Evolutionary conservation across 2,329 filamentous ascomycete species (phyloP).

Genomic region (Colletotrichum sp.): DNA sequence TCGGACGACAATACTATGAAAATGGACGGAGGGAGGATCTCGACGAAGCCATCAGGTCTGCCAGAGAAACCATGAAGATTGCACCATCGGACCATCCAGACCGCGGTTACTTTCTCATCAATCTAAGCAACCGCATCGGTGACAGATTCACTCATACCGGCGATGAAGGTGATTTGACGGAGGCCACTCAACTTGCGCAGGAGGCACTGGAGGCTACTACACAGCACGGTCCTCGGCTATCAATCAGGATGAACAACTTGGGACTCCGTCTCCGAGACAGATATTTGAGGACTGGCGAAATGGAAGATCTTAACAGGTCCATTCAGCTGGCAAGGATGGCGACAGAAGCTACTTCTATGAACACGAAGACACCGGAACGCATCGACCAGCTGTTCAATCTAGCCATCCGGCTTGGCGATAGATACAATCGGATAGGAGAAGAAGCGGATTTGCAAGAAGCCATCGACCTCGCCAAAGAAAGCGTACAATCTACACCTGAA

Average conservation of each 20-base stretch:
- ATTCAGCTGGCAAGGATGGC: not conserved
- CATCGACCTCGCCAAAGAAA: accelerated
- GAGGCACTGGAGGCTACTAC: not conserved
- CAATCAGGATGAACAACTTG: not conserved
- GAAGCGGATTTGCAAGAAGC: accelerated
- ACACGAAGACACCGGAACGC: not conserved
- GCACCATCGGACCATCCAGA: not conserved
- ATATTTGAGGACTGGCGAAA: accelerated
- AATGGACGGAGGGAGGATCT: accelerated
- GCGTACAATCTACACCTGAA: not conserved
- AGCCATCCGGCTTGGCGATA: not conserved
- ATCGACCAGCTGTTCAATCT: not conserved
- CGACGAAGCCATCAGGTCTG: not conserved
- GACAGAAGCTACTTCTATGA: not conserved
- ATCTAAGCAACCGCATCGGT: not conserved
- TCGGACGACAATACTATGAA: not conserved
- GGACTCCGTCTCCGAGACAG: not conserved
- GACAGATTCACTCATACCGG: not conserved
- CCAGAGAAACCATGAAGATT: not conserved
- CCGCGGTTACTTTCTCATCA: not conserved
- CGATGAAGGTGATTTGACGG: not conserved
- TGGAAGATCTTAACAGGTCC: accelerated
- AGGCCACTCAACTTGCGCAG: not conserved
- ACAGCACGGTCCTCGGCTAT: not conserved
- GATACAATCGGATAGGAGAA: accelerated